Conservation (phyloP, 257 asterid genomes). For the Ocimum tenuiflorum region DNA sequence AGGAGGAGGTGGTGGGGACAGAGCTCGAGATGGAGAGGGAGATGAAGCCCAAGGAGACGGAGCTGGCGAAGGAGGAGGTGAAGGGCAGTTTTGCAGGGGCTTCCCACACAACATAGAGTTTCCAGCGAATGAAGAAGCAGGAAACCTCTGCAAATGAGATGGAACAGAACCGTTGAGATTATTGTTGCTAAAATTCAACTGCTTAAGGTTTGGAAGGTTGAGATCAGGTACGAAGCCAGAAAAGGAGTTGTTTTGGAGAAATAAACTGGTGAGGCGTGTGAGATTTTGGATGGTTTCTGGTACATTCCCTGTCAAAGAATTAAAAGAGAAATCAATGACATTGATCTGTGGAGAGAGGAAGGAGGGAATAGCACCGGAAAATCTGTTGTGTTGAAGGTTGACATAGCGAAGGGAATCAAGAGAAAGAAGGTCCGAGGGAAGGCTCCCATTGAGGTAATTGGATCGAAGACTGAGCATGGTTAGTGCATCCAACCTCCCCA, state of each 20-base stretch:
- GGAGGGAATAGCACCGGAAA: constrained; percentile 53
- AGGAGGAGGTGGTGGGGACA: constrained; percentile 27
- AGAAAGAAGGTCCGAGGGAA: constrained; percentile 61
- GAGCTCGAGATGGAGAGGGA: constrained; percentile 8
- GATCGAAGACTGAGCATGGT: constrained; percentile 57
- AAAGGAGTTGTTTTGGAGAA: constrained; percentile 63
- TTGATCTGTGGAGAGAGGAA: constrained; percentile 41
- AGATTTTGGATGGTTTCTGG: constrained; percentile 39
- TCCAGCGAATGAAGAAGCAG: constrained; percentile 58
- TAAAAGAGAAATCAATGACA: constrained; percentile 56
- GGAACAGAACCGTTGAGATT: constrained; percentile 60
- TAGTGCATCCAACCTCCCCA: constrained; percentile 57
- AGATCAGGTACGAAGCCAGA: constrained; percentile 56
- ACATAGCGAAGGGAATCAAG: constrained; percentile 53
- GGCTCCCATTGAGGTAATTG: constrained; percentile 45
- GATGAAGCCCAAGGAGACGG: constrained; percentile 21
- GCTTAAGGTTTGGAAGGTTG: constrained; percentile 41
- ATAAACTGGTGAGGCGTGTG: constrained; percentile 37
- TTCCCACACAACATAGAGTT: constrained; percentile 60
- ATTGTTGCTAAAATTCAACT: constrained; percentile 52
- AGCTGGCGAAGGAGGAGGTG: constrained; percentile 33
- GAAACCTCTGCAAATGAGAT: constrained; percentile 41
- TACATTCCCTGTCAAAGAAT: constrained; percentile 52
- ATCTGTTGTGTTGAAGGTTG: constrained; percentile 50
- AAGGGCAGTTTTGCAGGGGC: constrained; percentile 46